phyloP scores from a whole-genome alignment of 177 flowering plant species.

The Telopea speciosissima region DNA sequence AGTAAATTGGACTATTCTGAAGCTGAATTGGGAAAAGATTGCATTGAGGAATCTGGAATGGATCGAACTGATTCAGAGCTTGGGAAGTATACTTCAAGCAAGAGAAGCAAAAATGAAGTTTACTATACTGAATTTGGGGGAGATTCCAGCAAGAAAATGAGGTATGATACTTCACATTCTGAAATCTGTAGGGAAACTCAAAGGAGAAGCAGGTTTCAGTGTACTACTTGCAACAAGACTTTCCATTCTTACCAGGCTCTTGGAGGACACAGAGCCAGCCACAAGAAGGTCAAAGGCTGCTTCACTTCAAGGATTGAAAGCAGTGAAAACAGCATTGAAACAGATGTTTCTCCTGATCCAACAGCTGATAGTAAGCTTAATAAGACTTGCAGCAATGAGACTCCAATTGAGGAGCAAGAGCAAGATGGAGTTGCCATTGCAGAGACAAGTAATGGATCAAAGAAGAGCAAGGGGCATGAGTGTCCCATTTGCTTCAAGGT shows the following conservation, averaged over 20 bases:
- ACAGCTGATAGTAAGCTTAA: slow-evolving; percentile 15
- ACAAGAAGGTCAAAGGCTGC: slow-evolving; percentile 34
- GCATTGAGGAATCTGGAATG: slow-evolving; percentile 12
- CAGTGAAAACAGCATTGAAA: slow-evolving; percentile 40
- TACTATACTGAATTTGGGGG: slow-evolving; percentile 12
- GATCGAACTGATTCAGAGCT: slow-evolving; percentile 16
- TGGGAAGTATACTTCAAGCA: slow-evolving; percentile 23
- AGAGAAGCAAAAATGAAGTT: slow-evolving; percentile 15
- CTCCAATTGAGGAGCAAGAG: slow-evolving; percentile 6
- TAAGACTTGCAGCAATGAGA: slow-evolving; percentile 17
- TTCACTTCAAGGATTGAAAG: slow-evolving; percentile 28
- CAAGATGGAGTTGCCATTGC: slow-evolving; percentile 7
- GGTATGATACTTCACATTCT: slow-evolving; percentile 11
- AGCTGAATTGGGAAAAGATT: slow-evolving; percentile 24
- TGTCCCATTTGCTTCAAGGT: slow-evolving; percentile 63
- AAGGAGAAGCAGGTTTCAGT: slow-evolving; percentile 38
- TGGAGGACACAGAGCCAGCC: slow-evolving; percentile 54
- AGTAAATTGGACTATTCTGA: slow-evolving; percentile 9
- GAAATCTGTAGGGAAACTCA: slow-evolving; percentile 12
- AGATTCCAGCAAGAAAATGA: slow-evolving; percentile 9
- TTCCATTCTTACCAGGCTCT: slow-evolving; percentile 55
- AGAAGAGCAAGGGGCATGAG: slow-evolving; percentile 46
- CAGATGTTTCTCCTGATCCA: slow-evolving; percentile 21
- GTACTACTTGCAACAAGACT: slow-evolving; percentile 41
- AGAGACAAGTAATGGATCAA: slow-evolving; percentile 24